Base-by-base conservation (phyloP, 257 asterid species). In the Nicotiana benthamiana region DNA sequence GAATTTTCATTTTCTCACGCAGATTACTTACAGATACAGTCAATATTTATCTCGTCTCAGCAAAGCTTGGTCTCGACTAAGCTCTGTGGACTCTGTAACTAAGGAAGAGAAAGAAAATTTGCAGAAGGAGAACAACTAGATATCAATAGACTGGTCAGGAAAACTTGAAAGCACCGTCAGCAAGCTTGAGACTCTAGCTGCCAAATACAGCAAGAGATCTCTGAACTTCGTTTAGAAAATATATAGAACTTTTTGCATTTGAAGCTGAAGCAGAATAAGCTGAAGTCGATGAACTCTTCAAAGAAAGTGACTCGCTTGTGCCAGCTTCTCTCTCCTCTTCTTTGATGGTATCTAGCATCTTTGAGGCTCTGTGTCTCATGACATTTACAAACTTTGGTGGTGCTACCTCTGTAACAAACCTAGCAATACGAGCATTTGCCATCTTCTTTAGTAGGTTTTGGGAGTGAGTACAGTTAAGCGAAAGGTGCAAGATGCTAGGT, bases 381-480 rank as follows among this genome's bases (percentile, higher is more conserved):
- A 88, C 89, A 52, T 85, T 86, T 53, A 88, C 86, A 24, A 91
- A 82, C 30, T 88, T 95, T n/a, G 95, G 92, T 0, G 97, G 97
- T 18, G 95, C 95, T 10, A 85, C 95, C 67, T 91, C 97, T 0
- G 89, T 86, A 5, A 89, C 83, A 40, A 91, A 89, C 79, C 94
- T 83, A 1, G 91, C 95, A 6, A 91, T 43, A 34, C 94, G 89
- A 40, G 84, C 88, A 82, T 81, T 92, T 61, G 92, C 92, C 97
- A 92, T 92, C 64, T 76, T 84, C 15, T 62, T 24, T 9, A 4
- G 36, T 24, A 20, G 27, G 4, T 53, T 24, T 9, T 57, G 16
- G 27, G 43, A 27, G 54, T 22, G 40, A 20, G 7, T 22, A 30
- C 30, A 20, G 34, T 70, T 70, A 20, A 70, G 12, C 3, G 57